These are phyloP conservation scores for Aspergillus jensenii DNA, from an alignment of 2,329 filamentous ascomycete genomes.

Conservation along the genomic window DNA sequence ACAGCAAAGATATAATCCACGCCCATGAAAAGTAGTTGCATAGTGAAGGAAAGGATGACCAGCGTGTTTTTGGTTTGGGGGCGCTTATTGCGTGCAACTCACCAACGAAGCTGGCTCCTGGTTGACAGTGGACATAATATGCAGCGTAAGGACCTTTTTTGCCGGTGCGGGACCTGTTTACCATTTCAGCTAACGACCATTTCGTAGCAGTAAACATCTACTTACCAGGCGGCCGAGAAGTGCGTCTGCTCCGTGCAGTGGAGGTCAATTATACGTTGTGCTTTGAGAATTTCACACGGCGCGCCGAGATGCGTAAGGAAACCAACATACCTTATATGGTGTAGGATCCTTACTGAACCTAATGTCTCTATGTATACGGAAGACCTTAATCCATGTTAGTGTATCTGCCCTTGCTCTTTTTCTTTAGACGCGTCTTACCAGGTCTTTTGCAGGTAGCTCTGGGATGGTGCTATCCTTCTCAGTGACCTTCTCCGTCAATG, in stretches of 20 bases:
- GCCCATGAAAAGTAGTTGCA: neutral
- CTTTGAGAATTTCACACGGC: neutral
- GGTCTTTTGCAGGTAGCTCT: conserved; percentile 80
- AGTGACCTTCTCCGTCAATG: conserved; percentile 67
- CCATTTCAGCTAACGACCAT: conserved; percentile 20
- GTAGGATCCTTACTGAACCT: conserved; percentile 82
- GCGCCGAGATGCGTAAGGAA: neutral
- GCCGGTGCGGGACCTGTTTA: conserved; percentile 71
- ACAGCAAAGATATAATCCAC: neutral
- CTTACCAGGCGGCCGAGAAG: conserved; percentile 77
- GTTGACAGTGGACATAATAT: conserved; percentile 84
- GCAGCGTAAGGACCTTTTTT: conserved; percentile 83
- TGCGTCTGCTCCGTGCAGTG: conserved; percentile 58
- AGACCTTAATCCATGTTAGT: conserved; percentile 52
- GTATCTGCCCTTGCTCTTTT: neutral
- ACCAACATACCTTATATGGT: conserved; percentile 72
- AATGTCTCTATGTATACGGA: conserved; percentile 83
- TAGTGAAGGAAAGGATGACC: neutral
- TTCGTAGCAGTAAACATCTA: conserved; percentile 12
- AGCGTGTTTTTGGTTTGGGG: neutral
- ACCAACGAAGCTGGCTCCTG: conserved; percentile 70
- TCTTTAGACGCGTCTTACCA: conserved; percentile 49
- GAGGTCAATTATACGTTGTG: conserved; percentile 2
- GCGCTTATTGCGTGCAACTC: conserved; percentile 34
- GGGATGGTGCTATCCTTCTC: conserved; percentile 79